Base-by-base conservation (phyloP, 306 rosid species). In the Senna tora region DNA sequence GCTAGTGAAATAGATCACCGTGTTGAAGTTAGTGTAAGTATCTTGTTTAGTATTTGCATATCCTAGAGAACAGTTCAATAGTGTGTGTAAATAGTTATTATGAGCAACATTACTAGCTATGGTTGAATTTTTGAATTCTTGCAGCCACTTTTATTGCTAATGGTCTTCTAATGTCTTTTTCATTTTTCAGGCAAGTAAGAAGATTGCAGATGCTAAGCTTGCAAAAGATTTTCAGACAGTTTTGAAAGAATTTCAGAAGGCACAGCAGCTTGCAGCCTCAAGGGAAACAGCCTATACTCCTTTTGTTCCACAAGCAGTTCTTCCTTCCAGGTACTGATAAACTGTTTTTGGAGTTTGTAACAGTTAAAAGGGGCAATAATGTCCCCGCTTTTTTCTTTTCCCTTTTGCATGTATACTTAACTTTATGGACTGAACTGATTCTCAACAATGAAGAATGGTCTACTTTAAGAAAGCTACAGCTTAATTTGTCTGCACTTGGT, bases 161-260 rank as follows among this genome's bases (percentile, higher is more conserved):
- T 28, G 11, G 21, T 53, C 52, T 80, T 74, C 14, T 7, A 19
- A 74, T 57, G 45, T 45, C 16, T 47, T 65, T 53, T 42, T 58
- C 54, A 28, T 73, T 38, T 59, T 87, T 74, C 85, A 93, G 98
- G 84, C 90, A 20, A 93, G 84, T 83, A 91, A 91, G 89, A 93
- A 93, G 84, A 84, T 90, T 80, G 90, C 97, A 6, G 98, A 93
- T 86, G 97, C 96, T 56, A 93, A 93, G 79, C 93, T 93, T 53
- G 98, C 98, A 2, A 93, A 89, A 82, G 97, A 93, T 80, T 93
- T 93, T 82, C 96, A 93, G 86, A 90, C 89, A 32, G 98, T 93
- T 76, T 82, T 93, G 79, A 91, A 83, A 80, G 97, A 93, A 63
- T 93, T 89, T 83, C 98, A 93, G 85, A 93, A 93, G 85, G 97